Evolutionary conservation across 169 alveolate genomes (phyloP).

Genomic region (Plasmodium ovale): DNA sequence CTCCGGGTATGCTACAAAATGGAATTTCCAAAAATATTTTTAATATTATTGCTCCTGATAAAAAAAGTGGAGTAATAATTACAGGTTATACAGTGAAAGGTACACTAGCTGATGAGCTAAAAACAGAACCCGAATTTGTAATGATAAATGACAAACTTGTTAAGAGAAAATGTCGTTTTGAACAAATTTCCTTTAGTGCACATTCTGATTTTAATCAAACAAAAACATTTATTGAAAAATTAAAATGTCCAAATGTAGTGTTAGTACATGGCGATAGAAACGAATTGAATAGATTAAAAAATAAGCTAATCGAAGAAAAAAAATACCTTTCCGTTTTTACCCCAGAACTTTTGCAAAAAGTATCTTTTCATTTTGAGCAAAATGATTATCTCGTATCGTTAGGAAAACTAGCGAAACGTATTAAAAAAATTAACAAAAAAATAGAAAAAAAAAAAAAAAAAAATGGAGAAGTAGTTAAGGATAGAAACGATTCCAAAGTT

Average conservation of each 20-base stretch:
- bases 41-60: slow-evolving; percentile 96
- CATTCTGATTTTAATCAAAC: slow-evolving; percentile 97
- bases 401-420: slow-evolving; percentile 35
- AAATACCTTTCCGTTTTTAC: slow-evolving; percentile 80
- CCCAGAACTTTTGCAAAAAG: slow-evolving; percentile 80
- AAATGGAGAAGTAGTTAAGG: neutral
- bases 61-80: slow-evolving; percentile 94
- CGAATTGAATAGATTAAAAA: slow-evolving; percentile 89
- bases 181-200: slow-evolving; percentile 95
- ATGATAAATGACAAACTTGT: slow-evolving; percentile 87
- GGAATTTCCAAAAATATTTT: slow-evolving; percentile 96
- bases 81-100: slow-evolving; percentile 99
- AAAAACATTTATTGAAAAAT: slow-evolving; percentile 92
- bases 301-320: slow-evolving; percentile 82
- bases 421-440: slow-evolving; percentile 21
- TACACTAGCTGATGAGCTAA: slow-evolving; percentile 96
- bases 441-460: neutral
- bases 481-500: neutral
- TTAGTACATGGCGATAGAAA: slow-evolving; percentile 97
- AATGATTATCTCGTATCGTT: slow-evolving; percentile 36
- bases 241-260: slow-evolving; percentile 95
- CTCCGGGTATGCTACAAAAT: slow-evolving; percentile 99
- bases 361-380: slow-evolving; percentile 72
- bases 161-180: slow-evolving; percentile 92
- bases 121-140: slow-evolving; percentile 93